Evolutionary conservation across 179 eudicot species (phyloP).

Genomic region (Dionaea muscipula): DNA sequence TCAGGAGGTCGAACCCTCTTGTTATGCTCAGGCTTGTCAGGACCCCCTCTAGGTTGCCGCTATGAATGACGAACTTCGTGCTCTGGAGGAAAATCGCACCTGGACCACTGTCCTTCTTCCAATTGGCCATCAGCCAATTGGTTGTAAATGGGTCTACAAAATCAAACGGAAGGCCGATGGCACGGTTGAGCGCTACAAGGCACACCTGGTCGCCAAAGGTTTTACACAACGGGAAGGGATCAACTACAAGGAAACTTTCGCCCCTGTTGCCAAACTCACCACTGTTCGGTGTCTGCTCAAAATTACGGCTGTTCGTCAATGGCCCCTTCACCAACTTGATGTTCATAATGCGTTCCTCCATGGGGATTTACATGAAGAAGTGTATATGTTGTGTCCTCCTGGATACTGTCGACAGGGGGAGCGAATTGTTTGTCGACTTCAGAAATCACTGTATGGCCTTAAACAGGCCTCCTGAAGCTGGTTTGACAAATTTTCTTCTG

Average conservation of each 20-base stretch:
- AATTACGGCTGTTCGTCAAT: not conserved
- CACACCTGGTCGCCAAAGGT: not conserved
- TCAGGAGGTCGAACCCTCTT: no score
- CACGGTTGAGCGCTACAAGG: conserved; percentile 4
- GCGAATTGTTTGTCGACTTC: not conserved
- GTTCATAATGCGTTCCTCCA: conserved; percentile 4
- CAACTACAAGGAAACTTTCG: conserved; percentile 3
- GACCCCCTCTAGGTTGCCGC: not conserved
- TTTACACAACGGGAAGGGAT: not conserved
- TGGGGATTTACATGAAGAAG: conserved; percentile 3
- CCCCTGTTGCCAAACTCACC: not conserved
- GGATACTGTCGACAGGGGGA: not conserved
- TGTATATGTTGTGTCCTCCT: not conserved
- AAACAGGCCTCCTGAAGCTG: not conserved
- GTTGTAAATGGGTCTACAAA: conserved; percentile 7
- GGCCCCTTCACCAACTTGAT: conserved; percentile 8
- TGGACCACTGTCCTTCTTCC: not conserved
- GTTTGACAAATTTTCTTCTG: not conserved
- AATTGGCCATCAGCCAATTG: not conserved
- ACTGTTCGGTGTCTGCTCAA: not conserved
- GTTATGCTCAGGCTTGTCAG: no score
- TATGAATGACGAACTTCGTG: not conserved
- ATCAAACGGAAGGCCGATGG: not conserved
- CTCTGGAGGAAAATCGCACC: not conserved
- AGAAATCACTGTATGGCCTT: not conserved